Evolutionary conservation across 1,284 basidiomycete genomes (phyloP).

Genomic region (Malassezia vespertilionis): DNA sequence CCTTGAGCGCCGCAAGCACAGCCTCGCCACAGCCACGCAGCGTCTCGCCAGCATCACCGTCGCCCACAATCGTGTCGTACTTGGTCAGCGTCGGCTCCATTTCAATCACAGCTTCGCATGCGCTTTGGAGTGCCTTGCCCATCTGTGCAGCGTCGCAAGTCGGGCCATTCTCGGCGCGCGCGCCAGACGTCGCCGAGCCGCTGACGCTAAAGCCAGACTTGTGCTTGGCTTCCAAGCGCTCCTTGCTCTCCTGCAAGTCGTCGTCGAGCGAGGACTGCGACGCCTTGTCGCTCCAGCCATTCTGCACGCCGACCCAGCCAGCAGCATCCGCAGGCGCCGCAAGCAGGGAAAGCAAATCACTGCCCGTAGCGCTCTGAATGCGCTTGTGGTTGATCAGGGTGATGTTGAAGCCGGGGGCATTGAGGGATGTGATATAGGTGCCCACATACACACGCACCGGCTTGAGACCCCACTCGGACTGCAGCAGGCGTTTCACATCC

Average conservation of each 20-base stretch:
- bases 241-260: slow-evolving; percentile 33
- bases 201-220: slow-evolving; percentile 37
- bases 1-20: slow-evolving; percentile 33
- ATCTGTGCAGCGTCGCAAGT: slow-evolving; percentile 35
- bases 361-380: slow-evolving; percentile 42
- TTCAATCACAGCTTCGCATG: slow-evolving; percentile 47
- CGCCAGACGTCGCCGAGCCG: slow-evolving; percentile 27
- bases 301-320: slow-evolving; percentile 49
- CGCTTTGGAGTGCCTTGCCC: slow-evolving; percentile 39
- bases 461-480: slow-evolving; percentile 42
- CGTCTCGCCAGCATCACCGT: slow-evolving; percentile 46
- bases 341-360: slow-evolving; percentile 48
- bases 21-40: slow-evolving; percentile 34
- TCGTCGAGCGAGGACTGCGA: slow-evolving; percentile 14
- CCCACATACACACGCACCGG: slow-evolving; percentile 49
- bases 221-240: slow-evolving; percentile 27
- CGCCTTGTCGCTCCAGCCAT: slow-evolving; percentile 38
- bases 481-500: slow-evolving; percentile 50
- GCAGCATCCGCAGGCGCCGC: slow-evolving; percentile 50
- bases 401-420: slow-evolving; percentile 51
- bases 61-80: slow-evolving; percentile 50
- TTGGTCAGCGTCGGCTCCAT: slow-evolving; percentile 50
- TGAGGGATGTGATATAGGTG: slow-evolving; percentile 52
- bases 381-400: slow-evolving; percentile 50
- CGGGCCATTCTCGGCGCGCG: slow-evolving; percentile 28